Evolutionary conservation across 768 basidiomycete genomes (phyloP).

Genomic region (Boletus bicolor): DNA sequence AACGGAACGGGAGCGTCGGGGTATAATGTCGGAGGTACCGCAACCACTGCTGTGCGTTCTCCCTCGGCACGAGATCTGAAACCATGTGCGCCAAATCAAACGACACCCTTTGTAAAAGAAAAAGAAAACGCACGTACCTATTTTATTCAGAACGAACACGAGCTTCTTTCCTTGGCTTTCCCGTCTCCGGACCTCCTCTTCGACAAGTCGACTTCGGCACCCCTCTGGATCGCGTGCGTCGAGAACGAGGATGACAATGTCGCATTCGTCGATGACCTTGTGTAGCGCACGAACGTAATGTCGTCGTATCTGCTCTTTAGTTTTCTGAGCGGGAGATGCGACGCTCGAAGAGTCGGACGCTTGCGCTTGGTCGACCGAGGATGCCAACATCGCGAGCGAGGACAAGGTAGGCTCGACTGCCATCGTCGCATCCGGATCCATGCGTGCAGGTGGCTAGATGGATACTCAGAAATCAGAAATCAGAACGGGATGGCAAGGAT

Average conservation of each 20-base stretch:
- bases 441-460: conserved; percentile 24
- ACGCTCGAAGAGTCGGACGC: conserved; percentile 30
- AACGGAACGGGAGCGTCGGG: conserved; percentile 90
- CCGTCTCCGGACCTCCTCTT: conserved; percentile 85
- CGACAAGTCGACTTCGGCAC: conserved; percentile 86
- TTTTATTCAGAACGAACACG: conserved; percentile 95
- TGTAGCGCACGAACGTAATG: conserved; percentile 78
- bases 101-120: not conserved
- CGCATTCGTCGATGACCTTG: conserved; percentile 91
- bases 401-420: conserved; percentile 70
- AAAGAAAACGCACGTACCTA: conserved; percentile 54
- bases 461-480: not conserved
- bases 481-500: not conserved
- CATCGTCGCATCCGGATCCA: conserved; percentile 60
- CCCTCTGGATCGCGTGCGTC: conserved; percentile 97
- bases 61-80: conserved; percentile 82
- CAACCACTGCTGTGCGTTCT: conserved; percentile 88
- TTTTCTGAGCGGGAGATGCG: conserved; percentile 38
- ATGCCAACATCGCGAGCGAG: conserved; percentile 53
- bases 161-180: conserved; percentile 89
- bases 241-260: conserved; percentile 84
- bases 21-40: conserved; percentile 88
- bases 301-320: conserved; percentile 66
- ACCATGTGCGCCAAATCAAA: not conserved
- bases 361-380: conserved; percentile 21